Conservation (phyloP, 768 basidiomycete species). For the Xanthoconium purpureum region DNA sequence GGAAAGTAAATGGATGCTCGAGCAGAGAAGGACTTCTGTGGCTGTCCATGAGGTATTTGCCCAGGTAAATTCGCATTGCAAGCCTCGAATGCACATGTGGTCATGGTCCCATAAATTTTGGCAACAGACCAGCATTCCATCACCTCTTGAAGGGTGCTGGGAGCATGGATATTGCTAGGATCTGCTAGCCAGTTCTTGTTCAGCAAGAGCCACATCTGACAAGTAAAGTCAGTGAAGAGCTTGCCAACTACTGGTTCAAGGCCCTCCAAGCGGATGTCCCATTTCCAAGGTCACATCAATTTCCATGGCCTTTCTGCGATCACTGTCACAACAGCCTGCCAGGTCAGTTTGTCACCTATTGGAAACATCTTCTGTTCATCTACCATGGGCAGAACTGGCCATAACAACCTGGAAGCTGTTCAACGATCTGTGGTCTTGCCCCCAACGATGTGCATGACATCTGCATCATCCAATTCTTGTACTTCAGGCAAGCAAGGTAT, state of each 20-base stretch:
- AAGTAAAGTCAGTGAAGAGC: slow-evolving; percentile 4
- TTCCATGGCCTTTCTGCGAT: background rate
- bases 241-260: background rate
- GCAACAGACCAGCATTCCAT: background rate
- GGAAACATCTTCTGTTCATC: background rate
- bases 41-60: background rate
- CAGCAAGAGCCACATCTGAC: slow-evolving; percentile 8
- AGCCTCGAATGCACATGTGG: background rate
- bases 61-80: slow-evolving; percentile 4
- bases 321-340: background rate
- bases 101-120: background rate
- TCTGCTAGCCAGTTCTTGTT: background rate
- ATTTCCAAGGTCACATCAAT: background rate
- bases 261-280: background rate
- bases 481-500: background rate
- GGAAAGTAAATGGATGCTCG: background rate
- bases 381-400: background rate
- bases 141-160: background rate
- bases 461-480: background rate
- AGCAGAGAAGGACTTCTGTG: background rate
- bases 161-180: background rate
- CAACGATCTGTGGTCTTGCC: background rate
- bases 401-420: background rate
- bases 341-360: background rate
- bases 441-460: background rate